Evolutionary conservation across 768 basidiomycete genomes (phyloP), one percentile per base, ranked within the genome.

Genomic region (Boletus rex-veris): DNA sequence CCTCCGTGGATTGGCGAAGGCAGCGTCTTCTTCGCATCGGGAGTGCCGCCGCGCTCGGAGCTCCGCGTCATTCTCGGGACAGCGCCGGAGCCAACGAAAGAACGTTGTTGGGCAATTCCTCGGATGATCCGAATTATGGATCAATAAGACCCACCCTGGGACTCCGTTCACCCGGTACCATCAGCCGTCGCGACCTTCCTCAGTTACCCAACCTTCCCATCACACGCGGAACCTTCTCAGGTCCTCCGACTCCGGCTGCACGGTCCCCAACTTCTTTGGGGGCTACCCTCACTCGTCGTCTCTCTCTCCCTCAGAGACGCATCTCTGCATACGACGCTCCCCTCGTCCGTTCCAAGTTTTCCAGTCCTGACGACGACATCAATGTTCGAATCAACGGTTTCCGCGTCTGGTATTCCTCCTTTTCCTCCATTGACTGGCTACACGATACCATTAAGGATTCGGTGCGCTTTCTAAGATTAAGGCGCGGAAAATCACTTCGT

Each of bases 361-460:
- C 68, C 24, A 68, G 64, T 44, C 58, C 68, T 40, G 80, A 75
- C 7, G 67, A 75, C 16, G 82, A 80, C 42, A 67, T 77, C 16
- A 86, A 84, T 52, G 77, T 83, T 31, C 84, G 82, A 64, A 83
- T 84, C 45, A 96, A 96, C 60, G 94, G 94, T 35, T 85, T 92
- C 52, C 86, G 92, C 26, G 90, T 93, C 33, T 71, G 70, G 91
- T 93, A 92, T 69, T 85, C 88, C 11, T 90, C 89, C 3, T 96
- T 86, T 73, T 85, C 90, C 0, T 92, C 90, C 18, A 88, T 96
- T 52, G 94, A 98, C 71, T 98, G 95, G 96, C 76, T 98, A 50
- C 96, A 98, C 63, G 96, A 98, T 73, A 82, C 91, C 38, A 92
- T 98, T 75, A 95, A 97, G 70, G 92, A 96, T 65, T 92, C 92